Evolutionary conservation across 768 basidiomycete species (phyloP).

Genomic region (Lactarius pseudohatsudake): DNA sequence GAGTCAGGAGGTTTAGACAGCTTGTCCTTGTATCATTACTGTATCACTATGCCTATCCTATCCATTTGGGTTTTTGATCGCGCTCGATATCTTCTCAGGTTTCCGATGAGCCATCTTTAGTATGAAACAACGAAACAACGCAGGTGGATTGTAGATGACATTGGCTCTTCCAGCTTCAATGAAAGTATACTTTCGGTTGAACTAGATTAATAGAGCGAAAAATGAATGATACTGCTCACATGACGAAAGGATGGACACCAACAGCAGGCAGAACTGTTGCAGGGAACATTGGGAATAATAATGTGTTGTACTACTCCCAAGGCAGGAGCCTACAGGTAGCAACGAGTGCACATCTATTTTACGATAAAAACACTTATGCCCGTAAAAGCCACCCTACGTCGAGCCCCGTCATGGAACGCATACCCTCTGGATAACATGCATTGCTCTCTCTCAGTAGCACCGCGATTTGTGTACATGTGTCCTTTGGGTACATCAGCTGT

Average conservation of each 20-base stretch:
- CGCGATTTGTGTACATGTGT: conserved; percentile 71
- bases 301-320: background rate
- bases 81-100: too few species aligned
- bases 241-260: too few species aligned
- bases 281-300: background rate
- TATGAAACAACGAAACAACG: background rate
- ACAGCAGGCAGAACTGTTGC: too few species aligned
- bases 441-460: conserved; percentile 76
- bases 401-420: conserved; percentile 78
- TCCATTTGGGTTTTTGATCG: background rate
- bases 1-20: conserved; percentile 45
- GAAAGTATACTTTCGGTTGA: too few species aligned
- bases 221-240: too few species aligned
- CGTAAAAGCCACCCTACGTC: conserved; percentile 77
- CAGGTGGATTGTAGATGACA: background rate
- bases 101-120: background rate
- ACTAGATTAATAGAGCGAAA: too few species aligned
- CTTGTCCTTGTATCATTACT: conserved; percentile 24
- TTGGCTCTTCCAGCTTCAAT: too few species aligned
- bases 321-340: background rate
- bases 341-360: background rate
- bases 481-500: conserved; percentile 77
- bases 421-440: conserved; percentile 65
- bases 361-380: conserved; percentile 25
- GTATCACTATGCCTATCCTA: conserved; percentile 23